Conservation (phyloP, 1,139 yeast species). For the Geotrichum candidum region DNA sequence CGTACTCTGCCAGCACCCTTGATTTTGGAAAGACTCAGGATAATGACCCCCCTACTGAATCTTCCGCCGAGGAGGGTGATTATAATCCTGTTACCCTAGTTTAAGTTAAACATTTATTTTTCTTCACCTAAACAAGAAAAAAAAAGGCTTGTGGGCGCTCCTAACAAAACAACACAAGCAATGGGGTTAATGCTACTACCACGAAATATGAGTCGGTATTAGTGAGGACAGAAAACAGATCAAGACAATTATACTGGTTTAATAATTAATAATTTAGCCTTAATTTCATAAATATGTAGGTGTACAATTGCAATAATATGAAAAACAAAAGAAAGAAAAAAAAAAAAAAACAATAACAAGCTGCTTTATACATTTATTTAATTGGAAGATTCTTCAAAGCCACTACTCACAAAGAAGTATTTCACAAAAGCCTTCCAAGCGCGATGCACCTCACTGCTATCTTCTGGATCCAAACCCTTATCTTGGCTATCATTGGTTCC, state of each 20-base stretch:
- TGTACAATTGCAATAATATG: not conserved
- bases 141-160: too few species aligned
- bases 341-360: too few species aligned
- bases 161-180: not conserved
- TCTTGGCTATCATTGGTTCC: constrained; percentile 15
- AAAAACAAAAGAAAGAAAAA: not conserved
- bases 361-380: not conserved
- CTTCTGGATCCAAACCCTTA: constrained; percentile 8
- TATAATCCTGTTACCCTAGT: not conserved
- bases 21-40: not conserved
- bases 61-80: not conserved
- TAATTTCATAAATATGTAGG: not conserved
- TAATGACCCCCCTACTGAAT: not conserved
- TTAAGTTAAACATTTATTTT: not conserved
- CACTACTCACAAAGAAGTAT: constrained; percentile 58
- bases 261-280: not conserved
- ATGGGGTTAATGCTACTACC: not conserved
- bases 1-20: constrained; percentile 2
- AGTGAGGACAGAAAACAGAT: not conserved
- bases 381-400: constrained; percentile 31
- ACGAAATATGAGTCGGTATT: not conserved
- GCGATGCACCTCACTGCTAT: constrained; percentile 15
- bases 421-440: constrained; percentile 40
- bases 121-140: not conserved
- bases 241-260: not conserved